phyloP scores from a whole-genome alignment of 768 basidiomycete genomes.

The Collybiopsis confluens region DNA sequence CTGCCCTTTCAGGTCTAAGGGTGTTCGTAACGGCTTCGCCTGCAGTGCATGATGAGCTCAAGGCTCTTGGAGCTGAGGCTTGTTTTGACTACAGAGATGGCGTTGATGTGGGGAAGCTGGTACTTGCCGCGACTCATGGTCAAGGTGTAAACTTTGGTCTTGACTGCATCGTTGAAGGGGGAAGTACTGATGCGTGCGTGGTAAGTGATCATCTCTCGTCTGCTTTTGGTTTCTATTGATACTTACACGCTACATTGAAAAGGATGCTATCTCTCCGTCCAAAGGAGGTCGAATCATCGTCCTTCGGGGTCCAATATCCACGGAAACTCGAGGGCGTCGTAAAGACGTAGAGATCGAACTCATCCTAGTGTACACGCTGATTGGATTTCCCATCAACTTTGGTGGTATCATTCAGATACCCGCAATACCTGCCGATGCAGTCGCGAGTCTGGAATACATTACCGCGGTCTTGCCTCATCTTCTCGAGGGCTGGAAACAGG shows the following conservation, averaged over 20 bases:
- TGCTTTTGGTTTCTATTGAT: neutral
- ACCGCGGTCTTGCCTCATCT: neutral
- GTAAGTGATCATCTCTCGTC: neutral
- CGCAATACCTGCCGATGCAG: neutral
- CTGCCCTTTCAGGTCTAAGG: neutral
- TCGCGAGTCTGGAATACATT: neutral
- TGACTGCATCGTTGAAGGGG: neutral
- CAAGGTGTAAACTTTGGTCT: neutral
- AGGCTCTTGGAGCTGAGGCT: constrained; percentile 1
- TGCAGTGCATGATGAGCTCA: neutral
- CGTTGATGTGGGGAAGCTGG: neutral
- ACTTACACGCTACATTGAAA: no score
- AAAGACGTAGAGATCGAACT: neutral
- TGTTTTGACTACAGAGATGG: constrained; percentile 4
- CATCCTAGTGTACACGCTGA: neutral
- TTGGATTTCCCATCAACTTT: neutral
- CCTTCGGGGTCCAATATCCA: neutral
- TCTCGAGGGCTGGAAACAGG: neutral
- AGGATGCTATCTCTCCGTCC: neutral
- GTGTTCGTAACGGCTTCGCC: constrained; percentile 3
- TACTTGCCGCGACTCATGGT: neutral
- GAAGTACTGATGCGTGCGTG: neutral
- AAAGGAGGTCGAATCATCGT: neutral
- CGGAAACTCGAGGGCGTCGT: neutral
- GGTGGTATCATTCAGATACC: neutral